Conservation (phyloP, 805 yeast species). For the Ogataea glucozyma region DNA sequence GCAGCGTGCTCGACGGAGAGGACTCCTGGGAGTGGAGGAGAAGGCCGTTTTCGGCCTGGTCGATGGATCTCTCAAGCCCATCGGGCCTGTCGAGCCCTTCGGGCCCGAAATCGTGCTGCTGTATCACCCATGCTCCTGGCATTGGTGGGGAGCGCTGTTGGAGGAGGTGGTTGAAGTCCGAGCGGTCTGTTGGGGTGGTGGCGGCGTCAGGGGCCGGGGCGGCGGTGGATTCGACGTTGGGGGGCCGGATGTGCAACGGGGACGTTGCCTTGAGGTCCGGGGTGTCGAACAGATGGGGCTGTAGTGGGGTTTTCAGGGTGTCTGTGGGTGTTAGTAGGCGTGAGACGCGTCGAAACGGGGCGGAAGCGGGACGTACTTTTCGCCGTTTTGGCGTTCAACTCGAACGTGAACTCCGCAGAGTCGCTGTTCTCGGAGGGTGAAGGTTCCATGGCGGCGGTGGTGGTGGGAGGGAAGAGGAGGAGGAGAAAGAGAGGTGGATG, state of each 20-base stretch:
- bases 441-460: too few relatives aligned
- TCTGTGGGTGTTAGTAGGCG: conserved; percentile 11
- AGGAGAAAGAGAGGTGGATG: too few relatives aligned
- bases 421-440: conserved; percentile 6
- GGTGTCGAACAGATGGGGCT: conserved; percentile 13
- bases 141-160: conserved; percentile 29
- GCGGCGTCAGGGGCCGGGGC: not conserved
- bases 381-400: conserved; percentile 5
- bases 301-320: too few relatives aligned
- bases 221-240: not conserved
- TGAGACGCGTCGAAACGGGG: conserved; percentile 8
- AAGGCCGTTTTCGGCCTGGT: too few relatives aligned
- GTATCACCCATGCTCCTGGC: conserved; percentile 33
- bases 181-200: conserved; percentile 19
- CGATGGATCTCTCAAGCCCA: too few relatives aligned
- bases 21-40: conserved; percentile 19
- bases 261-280: conserved; percentile 30
- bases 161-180: conserved; percentile 29
- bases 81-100: conserved; percentile 9
- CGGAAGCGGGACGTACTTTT: not conserved
- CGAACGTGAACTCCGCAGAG: conserved; percentile 21
- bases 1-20: conserved; percentile 19
- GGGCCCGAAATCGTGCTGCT: conserved; percentile 16
- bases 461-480: too few relatives aligned
- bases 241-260: conserved; percentile 29